Percentiles rank a stretch among this genome's conserved stretches.
Evolutionary conservation across 805 yeast species (phyloP).

Genomic region (Zygoascus bituminiphila): DNA sequence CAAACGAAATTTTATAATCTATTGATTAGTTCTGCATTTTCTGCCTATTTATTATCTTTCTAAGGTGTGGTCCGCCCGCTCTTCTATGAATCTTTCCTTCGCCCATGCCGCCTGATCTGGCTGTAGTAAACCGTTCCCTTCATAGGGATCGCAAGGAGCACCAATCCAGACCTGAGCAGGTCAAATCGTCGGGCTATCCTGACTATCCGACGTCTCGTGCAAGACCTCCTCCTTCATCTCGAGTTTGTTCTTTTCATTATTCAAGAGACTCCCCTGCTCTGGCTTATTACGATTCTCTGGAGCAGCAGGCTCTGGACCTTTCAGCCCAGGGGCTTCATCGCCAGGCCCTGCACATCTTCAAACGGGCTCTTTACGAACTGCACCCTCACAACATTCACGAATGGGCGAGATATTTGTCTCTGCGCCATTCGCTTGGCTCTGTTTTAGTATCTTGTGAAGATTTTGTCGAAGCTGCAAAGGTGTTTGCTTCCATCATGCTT

Average conservation of each 20-base stretch:
- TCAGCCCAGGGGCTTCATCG: background rate
- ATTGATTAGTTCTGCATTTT: too few species aligned
- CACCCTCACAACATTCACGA: slow-evolving; percentile 2
- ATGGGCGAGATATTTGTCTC: slow-evolving; percentile 18
- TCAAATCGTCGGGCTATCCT: too few species aligned
- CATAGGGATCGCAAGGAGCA: background rate
- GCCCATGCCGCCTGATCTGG: background rate
- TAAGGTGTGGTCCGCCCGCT: background rate
- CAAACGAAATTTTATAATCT: too few species aligned
- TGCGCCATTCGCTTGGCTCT: slow-evolving; percentile 24
- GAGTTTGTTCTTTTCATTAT: background rate
- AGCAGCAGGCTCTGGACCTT: background rate
- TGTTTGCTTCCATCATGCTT: slow-evolving; percentile 16
- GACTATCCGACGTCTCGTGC: too few species aligned
- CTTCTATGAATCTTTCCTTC: background rate
- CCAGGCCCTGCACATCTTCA: background rate
- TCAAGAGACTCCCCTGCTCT: background rate
- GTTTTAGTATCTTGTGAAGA: slow-evolving; percentile 14
- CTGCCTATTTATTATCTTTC: background rate
- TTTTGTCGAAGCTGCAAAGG: slow-evolving; percentile 18
- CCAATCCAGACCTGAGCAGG: too few species aligned
- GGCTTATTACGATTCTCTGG: background rate
- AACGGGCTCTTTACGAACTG: background rate
- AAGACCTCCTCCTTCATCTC: too few species aligned
- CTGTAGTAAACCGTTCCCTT: background rate